Evolutionary conservation across 495 filamentous ascomycete genomes (phyloP), one percentile per base, ranked within the genome.

Genomic region (Hypomontagnella submonticulosa): DNA sequence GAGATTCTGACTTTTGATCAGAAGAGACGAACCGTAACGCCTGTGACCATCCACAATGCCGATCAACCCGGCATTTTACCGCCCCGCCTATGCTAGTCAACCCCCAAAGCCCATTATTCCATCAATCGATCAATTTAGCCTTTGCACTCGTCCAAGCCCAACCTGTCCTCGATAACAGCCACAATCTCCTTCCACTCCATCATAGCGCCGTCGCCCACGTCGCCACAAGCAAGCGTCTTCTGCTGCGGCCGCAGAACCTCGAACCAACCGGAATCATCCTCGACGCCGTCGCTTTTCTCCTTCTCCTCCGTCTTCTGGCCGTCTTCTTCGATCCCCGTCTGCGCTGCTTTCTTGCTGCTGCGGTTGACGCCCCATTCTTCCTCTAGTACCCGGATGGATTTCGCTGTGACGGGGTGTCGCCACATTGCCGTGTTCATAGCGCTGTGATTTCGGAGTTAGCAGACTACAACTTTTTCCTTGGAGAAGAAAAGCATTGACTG

Each of bases 401-500:
- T 84, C 44, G 71, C 78, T 0, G 92, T 97, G 37, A 97, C 76
- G 13, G 93, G 93, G 76, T 97, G 90, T 50, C 80, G 79, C 89
- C 89, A 97, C 94, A 96, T 96, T 2, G 87, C 87, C n/a, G 88
- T 91, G 77, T 96, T 94, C 91, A 96, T 93, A 11, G 88, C 85
- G 87, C 90, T 70, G 67, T 1, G 20, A 18, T 41, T 1, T 0
- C n/a, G 10, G 18, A 4, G 62, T 60, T 23, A 59, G 49, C 33
- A 6, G 6, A 27, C 6, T 27, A 6, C 23, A 2, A 2, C 6
- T 27, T 27, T 27, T 27, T 27, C 23, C 23, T 27, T 6, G 2
- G n/a, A n/a, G n/a, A n/a, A n/a, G n/a, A n/a, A n/a, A 27, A 27
- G 23, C 6, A 27, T 27, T 3, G 23, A 27, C n/a, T n/a, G 23